Evolutionary conservation across 176 grass and related monocot species (phyloP).

Genomic region (Dactylis glomerata): DNA sequence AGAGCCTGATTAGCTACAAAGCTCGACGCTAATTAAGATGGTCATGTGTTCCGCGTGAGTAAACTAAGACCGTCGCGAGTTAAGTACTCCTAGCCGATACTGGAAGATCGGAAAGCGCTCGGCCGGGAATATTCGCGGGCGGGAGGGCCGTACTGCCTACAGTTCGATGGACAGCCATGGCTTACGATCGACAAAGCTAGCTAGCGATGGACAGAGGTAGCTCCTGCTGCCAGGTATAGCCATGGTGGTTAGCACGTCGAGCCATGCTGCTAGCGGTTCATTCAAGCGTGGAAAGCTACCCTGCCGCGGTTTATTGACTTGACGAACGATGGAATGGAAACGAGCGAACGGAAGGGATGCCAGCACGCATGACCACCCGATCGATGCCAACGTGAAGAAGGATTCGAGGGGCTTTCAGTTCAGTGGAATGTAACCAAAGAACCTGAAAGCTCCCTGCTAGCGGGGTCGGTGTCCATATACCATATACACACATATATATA

Average conservation of each 20-base stretch:
- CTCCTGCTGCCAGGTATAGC: neutral
- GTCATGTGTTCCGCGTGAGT: conserved; percentile 23
- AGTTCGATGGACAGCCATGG: neutral
- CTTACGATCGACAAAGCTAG: neutral
- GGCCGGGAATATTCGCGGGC: neutral
- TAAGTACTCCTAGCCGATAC: neutral
- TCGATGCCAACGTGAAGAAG: neutral
- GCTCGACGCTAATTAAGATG: neutral
- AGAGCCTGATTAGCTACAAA: neutral
- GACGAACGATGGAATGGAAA: neutral
- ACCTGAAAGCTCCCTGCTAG: too few species aligned
- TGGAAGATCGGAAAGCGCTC: neutral
- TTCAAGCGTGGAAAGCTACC: conserved; percentile 15
- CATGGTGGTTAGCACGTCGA: conserved; percentile 2
- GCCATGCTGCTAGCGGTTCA: neutral
- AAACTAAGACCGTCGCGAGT: conserved; percentile 35
- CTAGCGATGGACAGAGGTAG: neutral
- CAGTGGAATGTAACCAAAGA: neutral
- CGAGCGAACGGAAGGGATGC: neutral
- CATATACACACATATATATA: too few species aligned
- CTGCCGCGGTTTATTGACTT: neutral
- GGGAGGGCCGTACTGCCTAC: neutral
- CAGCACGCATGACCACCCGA: neutral
- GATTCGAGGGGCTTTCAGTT: too few species aligned
- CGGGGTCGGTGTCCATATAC: too few species aligned